Evolutionary conservation across 345 rosid species (phyloP).

Genomic region (Laguncularia racemosa): DNA sequence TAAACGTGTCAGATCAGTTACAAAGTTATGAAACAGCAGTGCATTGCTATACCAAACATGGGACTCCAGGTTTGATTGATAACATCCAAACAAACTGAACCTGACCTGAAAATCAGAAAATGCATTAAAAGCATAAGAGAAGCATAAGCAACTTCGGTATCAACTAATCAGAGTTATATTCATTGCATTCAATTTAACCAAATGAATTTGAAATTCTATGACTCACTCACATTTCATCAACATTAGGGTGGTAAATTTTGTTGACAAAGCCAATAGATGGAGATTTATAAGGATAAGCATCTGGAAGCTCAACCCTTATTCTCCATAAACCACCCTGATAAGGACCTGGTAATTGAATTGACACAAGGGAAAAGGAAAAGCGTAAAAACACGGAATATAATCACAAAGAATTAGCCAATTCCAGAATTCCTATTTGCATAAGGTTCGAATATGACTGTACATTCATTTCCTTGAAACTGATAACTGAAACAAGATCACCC

Average conservation of each 20-base stretch:
- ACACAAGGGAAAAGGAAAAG: neutral
- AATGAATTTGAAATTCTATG: slow-evolving; percentile 1
- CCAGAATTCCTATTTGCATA: too few species aligned
- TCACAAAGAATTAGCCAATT: slow-evolving; percentile 4
- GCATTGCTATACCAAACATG: slow-evolving; percentile 66
- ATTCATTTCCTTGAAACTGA: too few species aligned
- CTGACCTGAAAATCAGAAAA: slow-evolving; percentile 61
- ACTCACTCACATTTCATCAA: slow-evolving; percentile 85
- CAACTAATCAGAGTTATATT: too few species aligned
- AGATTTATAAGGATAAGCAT: slow-evolving; percentile 98
- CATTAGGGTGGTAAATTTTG: slow-evolving; percentile 97
- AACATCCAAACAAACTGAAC: slow-evolving; percentile 95
- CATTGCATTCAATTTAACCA: too few species aligned
- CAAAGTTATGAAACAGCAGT: too few species aligned
- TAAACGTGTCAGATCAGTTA: too few species aligned
- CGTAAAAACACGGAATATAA: neutral
- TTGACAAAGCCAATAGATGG: slow-evolving; percentile 93
- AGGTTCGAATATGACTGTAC: too few species aligned
- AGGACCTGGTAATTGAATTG: slow-evolving; percentile 47
- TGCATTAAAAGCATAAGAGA: neutral
- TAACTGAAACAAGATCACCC: too few species aligned
- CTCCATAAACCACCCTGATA: slow-evolving; percentile 94
- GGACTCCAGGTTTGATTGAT: slow-evolving; percentile 99
- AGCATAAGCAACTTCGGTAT: neutral
- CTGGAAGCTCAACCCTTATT: slow-evolving; percentile 95